These are phyloP conservation scores for Tricholoma matsutake DNA, from an alignment of 768 basidiomycete species.

Conservation along the genomic window DNA sequence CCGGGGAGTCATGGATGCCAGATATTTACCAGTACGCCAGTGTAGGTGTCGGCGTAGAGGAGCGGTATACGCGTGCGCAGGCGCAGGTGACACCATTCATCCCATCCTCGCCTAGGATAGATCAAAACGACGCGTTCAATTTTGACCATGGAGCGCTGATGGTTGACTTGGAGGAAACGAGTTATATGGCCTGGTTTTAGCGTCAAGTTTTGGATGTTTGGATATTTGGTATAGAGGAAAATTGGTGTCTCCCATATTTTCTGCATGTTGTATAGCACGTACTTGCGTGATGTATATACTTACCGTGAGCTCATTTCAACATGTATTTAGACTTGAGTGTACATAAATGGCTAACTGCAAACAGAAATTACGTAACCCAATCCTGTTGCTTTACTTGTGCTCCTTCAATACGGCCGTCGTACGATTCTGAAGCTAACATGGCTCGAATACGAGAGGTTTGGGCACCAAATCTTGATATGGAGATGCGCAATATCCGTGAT, in stretches of 20 bases:
- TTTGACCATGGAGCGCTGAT: constrained; percentile 61
- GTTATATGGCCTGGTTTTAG: constrained; percentile 71
- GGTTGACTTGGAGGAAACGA: constrained; percentile 53
- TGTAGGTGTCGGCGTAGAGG: constrained; percentile 39
- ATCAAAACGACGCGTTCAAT: constrained; percentile 53
- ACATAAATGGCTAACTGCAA: background rate
- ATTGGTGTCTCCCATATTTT: too few species aligned
- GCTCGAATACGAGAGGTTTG: constrained; percentile 93
- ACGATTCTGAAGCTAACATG: constrained; percentile 38
- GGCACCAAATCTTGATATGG: constrained; percentile 87
- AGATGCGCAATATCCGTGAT: constrained; percentile 86
- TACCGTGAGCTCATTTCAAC: too few species aligned
- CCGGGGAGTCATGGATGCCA: constrained; percentile 36
- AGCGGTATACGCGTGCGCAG: constrained; percentile 34
- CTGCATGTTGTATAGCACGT: too few species aligned
- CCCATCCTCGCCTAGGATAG: constrained; percentile 46
- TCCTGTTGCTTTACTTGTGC: constrained; percentile 7
- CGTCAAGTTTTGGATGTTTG: background rate
- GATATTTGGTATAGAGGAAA: background rate
- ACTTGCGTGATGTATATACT: too few species aligned
- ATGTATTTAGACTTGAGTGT: background rate
- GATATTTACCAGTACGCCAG: constrained; percentile 46
- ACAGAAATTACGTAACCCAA: background rate
- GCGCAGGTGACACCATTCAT: constrained; percentile 42
- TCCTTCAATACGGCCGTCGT: constrained; percentile 16